These are phyloP conservation scores for Flueggea neowawraea DNA, from an alignment of 441 rosid genomes.

Conservation along the genomic window DNA sequence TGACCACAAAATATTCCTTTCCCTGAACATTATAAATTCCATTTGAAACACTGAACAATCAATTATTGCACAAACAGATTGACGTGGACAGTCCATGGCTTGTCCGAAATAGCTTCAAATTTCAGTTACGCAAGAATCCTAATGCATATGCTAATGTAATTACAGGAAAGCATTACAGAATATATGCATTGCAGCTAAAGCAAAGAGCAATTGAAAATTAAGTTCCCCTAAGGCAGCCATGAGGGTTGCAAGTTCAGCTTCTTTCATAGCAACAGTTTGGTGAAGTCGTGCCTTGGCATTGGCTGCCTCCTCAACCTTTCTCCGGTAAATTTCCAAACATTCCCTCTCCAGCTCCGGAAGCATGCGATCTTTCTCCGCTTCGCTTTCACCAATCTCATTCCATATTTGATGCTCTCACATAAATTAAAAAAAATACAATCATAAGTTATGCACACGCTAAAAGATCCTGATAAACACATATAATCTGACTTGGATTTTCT, in stretches of 20 bases:
- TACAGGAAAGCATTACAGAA: too few relatives aligned
- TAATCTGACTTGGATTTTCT: too few relatives aligned
- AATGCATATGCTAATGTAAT: too few relatives aligned
- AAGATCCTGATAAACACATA: too few relatives aligned
- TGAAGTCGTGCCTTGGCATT: conserved; percentile 87
- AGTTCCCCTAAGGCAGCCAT: conserved; percentile 90
- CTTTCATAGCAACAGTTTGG: conserved; percentile 91
- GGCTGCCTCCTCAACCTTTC: conserved; percentile 97
- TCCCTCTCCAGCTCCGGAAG: conserved; percentile 84
- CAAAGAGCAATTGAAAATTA: conserved; percentile 28
- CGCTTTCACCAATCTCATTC: conserved; percentile 95
- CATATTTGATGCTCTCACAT: conserved; percentile 82
- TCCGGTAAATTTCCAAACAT: conserved; percentile 82
- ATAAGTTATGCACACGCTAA: too few relatives aligned
- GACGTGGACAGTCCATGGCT: too few relatives aligned
- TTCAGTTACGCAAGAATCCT: too few relatives aligned
- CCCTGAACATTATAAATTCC: too few relatives aligned
- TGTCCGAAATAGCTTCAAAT: too few relatives aligned
- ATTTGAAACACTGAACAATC: too few relatives aligned
- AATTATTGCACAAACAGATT: too few relatives aligned
- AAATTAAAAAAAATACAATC: not conserved
- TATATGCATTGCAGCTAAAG: not conserved
- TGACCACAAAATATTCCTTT: too few relatives aligned
- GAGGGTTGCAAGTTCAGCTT: conserved; percentile 98
- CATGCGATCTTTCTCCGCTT: conserved; percentile 83